phyloP scores from a whole-genome alignment of 2,329 filamentous ascomycete species.

The Trichoderma aggressivum region DNA sequence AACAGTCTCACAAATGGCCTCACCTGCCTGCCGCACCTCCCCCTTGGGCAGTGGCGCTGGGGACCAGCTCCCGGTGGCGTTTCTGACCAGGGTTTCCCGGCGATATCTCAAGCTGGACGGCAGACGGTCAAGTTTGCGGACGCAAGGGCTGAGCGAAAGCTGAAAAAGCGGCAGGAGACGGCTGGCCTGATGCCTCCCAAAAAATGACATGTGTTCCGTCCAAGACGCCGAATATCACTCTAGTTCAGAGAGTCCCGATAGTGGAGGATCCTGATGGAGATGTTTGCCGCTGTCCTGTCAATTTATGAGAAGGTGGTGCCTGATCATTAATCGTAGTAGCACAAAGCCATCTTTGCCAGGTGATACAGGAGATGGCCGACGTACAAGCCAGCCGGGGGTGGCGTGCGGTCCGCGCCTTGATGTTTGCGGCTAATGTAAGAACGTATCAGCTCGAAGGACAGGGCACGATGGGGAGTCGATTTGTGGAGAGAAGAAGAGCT shows the following conservation, averaged over 20 bases:
- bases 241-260: neutral
- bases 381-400: neutral
- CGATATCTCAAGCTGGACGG: neutral
- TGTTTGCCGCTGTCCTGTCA: neutral
- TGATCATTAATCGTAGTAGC: neutral
- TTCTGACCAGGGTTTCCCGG: neutral
- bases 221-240: neutral
- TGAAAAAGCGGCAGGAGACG: neutral
- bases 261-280: neutral
- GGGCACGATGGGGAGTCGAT: neutral
- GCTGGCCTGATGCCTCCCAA: neutral
- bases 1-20: neutral
- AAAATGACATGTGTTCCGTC: neutral
- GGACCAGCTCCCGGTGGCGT: neutral
- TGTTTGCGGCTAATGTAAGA: neutral
- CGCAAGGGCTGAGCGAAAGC: slow-evolving; percentile 1
- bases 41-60: neutral
- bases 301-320: neutral
- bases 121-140: neutral
- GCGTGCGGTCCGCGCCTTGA: neutral
- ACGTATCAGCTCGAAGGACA: neutral
- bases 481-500: neutral
- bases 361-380: neutral
- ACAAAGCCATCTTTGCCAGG: neutral
- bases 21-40: neutral